Conservation (phyloP, 2,329 filamentous ascomycete species). For the Diaporthe destruens region DNA sequence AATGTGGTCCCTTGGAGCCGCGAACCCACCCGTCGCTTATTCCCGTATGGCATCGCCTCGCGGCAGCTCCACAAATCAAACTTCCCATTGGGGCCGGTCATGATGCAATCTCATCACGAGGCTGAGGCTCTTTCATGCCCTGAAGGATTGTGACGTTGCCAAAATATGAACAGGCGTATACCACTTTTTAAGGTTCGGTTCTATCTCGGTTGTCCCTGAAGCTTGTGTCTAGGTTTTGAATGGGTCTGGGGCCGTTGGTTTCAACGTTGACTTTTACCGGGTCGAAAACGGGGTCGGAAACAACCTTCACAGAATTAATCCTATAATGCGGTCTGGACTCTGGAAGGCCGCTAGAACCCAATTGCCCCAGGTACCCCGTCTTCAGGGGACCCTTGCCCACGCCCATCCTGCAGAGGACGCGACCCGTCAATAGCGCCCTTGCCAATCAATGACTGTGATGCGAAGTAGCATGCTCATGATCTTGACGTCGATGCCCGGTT, state of each 20-base stretch:
- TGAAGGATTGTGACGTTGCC: not conserved
- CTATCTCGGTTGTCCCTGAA: not conserved
- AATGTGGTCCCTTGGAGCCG: not conserved
- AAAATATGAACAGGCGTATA: not conserved
- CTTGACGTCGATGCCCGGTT: not conserved
- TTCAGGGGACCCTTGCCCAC: slow-evolving; percentile 24
- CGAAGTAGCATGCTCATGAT: not conserved
- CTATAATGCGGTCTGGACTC: not conserved
- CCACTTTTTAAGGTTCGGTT: not conserved
- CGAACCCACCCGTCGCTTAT: not conserved
- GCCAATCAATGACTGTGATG: not conserved
- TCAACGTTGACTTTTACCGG: not conserved
- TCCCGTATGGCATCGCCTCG: not conserved
- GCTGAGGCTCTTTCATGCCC: slow-evolving; percentile 7
- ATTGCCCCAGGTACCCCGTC: not conserved
- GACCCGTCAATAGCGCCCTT: not conserved
- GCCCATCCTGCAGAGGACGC: not conserved
- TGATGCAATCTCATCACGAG: not conserved
- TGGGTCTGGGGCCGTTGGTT: slow-evolving; percentile 2
- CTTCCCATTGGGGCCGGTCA: not conserved
- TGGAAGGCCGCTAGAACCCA: slow-evolving; percentile 32
- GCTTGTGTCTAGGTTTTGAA: not conserved
- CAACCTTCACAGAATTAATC: not conserved
- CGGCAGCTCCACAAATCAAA: slow-evolving; percentile 21
- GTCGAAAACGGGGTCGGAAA: slow-evolving; percentile 7